Conservation (phyloP, 257 asterid genomes). For the Ocimum tenuiflorum region DNA sequence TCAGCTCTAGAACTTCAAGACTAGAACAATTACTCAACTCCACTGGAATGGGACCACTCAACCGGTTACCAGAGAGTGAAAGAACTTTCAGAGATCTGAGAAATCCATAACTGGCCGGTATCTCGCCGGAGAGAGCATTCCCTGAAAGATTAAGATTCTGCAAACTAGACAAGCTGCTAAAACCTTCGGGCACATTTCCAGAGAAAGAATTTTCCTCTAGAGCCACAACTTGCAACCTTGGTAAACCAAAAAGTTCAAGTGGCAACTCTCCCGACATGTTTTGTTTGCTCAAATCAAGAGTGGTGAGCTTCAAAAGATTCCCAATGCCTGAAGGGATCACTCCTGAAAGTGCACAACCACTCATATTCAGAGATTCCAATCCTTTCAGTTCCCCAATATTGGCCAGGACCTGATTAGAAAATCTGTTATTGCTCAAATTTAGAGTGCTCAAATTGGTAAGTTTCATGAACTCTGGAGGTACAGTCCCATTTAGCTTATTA, state of each 20-base stretch:
- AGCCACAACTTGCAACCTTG: slow-evolving; percentile 53
- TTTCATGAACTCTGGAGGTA: slow-evolving; percentile 47
- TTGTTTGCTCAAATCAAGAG: slow-evolving; percentile 71
- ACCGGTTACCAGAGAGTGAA: slow-evolving; percentile 43
- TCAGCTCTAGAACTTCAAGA: slow-evolving; percentile 53
- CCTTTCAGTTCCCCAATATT: slow-evolving; percentile 39
- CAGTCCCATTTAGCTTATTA: slow-evolving; percentile 44
- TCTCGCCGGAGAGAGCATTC: slow-evolving; percentile 50
- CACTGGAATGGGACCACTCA: slow-evolving; percentile 47
- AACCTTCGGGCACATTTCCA: slow-evolving; percentile 75
- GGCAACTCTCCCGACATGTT: slow-evolving; percentile 75
- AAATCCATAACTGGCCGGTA: slow-evolving; percentile 68
- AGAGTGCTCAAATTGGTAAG: slow-evolving; percentile 58
- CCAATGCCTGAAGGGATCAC: slow-evolving; percentile 50
- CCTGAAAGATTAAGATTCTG: slow-evolving; percentile 57
- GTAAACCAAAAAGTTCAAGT: slow-evolving; percentile 61
- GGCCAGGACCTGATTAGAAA: slow-evolving; percentile 40
- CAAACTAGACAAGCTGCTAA: slow-evolving; percentile 70
- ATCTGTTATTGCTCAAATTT: slow-evolving; percentile 50
- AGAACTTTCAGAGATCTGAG: slow-evolving; percentile 45
- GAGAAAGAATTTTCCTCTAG: slow-evolving; percentile 51
- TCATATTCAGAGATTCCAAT: slow-evolving; percentile 57
- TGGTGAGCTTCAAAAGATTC: slow-evolving; percentile 45
- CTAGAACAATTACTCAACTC: slow-evolving; percentile 53
- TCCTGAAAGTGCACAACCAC: slow-evolving; percentile 67